Evolutionary conservation across 176 grass and related monocot species (phyloP), one percentile per base, ranked within the genome.

Genomic region (Stipa capillata): DNA sequence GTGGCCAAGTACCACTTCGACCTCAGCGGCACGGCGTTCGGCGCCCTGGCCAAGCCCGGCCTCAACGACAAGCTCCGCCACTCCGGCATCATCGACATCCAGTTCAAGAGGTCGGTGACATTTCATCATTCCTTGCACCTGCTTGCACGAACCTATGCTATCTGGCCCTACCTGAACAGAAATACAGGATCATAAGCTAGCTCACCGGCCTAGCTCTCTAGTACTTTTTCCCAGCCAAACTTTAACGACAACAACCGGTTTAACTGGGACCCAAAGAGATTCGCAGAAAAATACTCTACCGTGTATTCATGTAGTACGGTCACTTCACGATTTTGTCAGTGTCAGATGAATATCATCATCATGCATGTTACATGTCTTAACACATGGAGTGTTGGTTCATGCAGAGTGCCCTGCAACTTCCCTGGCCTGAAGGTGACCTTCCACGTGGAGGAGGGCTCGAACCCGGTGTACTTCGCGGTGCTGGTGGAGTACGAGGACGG

Each of bases 391-490:
- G 77, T 28, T 55, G 63, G 64, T 20, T 17, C 53, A 68, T 67
- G 52, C 21, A 93, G 91, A 12, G 91, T 93, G 70, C 79, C 61
- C 0, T 93, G 91, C 84, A 68, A 81, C 43, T 91, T 65, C 76
- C 85, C 87, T 0, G 87, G 91, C 1, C 59, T 72, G 37, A 74
- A 79, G 66, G 53, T 90, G 48, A 74, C 89, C 0, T 97, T 97
- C 89, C 85, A 92, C 50, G 87, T 92, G 4, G 91, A 97, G 85
- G 16, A 88, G 37, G 94, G 94, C 0, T 94, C 94, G 1, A 94
- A 97, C 91, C 56, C 87, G 0, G 52, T 86, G 2, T 97, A 94
- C 72, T 54, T 97, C 4, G 87, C 91, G 0, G 82, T 97, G 23
- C 82, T 79, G 14, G 72, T 97, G 13, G 83, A 88, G 79, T 97